Evolutionary conservation across 768 basidiomycete species (phyloP).

Genomic region (Leccinum subgranulosum): DNA sequence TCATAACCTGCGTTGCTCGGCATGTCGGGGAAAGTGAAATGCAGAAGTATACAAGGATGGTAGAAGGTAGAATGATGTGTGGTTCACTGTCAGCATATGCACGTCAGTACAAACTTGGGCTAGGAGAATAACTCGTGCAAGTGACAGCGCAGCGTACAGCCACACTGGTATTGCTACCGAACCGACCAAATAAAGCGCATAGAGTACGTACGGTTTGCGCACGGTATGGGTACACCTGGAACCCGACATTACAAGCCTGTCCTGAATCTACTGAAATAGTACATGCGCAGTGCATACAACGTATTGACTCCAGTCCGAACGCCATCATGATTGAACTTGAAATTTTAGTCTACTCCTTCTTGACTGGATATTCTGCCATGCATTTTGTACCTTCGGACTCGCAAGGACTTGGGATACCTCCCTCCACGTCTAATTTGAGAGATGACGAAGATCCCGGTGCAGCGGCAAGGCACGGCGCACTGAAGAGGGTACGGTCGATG

Average conservation of each 20-base stretch:
- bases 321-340: not conserved
- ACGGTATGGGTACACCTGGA: not conserved
- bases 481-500: slow-evolving; percentile 46
- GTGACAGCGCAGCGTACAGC: slow-evolving; percentile 14
- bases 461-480: slow-evolving; percentile 40
- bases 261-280: not conserved
- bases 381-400: not conserved
- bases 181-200: not conserved
- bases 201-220: too few species aligned
- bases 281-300: not conserved
- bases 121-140: slow-evolving; percentile 7
- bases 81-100: slow-evolving; percentile 16
- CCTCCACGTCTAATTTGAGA: slow-evolving; percentile 9
- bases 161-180: slow-evolving; percentile 8
- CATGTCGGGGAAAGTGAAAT: slow-evolving; percentile 29
- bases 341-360: slow-evolving; percentile 1
- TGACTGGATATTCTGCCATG: not conserved
- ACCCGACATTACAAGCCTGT: not conserved
- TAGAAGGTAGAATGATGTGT: slow-evolving; percentile 11
- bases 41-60: not conserved
- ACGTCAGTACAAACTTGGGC: not conserved
- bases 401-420: not conserved
- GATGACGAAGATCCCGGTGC: not conserved
- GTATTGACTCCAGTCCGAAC: not conserved
- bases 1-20: slow-evolving; percentile 46